These are phyloP conservation scores for Leccinum broughii DNA, from an alignment of 768 basidiomycete species.

Conservation along the genomic window DNA sequence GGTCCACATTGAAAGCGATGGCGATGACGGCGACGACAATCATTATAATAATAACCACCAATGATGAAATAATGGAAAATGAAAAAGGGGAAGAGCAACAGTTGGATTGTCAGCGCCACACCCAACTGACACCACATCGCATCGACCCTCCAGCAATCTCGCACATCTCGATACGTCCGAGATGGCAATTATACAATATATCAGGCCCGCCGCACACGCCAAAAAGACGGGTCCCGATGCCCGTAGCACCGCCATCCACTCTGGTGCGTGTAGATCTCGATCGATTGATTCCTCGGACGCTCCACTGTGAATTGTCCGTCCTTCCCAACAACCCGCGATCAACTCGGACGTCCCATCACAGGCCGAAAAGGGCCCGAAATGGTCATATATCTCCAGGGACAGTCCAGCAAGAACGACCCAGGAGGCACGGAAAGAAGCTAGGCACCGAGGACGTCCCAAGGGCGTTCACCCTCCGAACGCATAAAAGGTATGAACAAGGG, in stretches of 20 bases:
- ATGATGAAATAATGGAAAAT: neutral
- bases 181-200: neutral
- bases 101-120: slow-evolving; percentile 2
- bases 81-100: neutral
- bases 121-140: neutral
- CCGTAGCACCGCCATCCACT: slow-evolving; percentile 15
- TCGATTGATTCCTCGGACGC: slow-evolving; percentile 15
- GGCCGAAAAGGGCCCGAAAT: neutral
- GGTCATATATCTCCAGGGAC: neutral
- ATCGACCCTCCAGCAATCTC: slow-evolving; percentile 5
- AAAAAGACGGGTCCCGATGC: neutral
- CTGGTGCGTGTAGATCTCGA: slow-evolving; percentile 18
- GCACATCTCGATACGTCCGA: slow-evolving; percentile 7
- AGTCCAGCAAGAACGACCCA: neutral
- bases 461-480: neutral
- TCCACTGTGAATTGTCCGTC: neutral
- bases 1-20: neutral
- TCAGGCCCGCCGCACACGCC: neutral
- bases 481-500: neutral
- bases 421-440: neutral
- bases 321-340: slow-evolving; percentile 12
- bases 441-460: slow-evolving; percentile 2
- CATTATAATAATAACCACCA: neutral
- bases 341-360: slow-evolving; percentile 2
- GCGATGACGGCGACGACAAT: neutral